Evolutionary conservation across 495 filamentous ascomycete genomes (phyloP).

Genomic region (Penicillium verhagenii): DNA sequence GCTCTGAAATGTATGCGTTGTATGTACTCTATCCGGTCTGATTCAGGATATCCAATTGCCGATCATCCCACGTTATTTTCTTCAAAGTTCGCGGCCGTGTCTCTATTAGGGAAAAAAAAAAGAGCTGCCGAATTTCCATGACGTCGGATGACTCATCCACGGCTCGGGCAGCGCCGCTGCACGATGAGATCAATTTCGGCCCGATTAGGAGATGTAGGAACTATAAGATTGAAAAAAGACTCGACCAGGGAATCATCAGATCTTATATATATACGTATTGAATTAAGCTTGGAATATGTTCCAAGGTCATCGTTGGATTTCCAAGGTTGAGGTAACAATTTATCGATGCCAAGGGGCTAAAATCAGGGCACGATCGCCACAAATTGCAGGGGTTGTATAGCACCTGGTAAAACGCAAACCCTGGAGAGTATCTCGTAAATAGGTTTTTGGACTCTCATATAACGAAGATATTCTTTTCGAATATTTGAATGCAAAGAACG

Average conservation of each 20-base stretch:
- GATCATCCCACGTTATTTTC: slow-evolving; percentile 15
- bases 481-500: too few species aligned
- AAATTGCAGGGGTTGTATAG: neutral
- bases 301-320: neutral
- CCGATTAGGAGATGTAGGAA: neutral
- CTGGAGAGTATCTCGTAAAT: too few species aligned
- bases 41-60: slow-evolving; percentile 11
- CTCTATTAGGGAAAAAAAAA: slow-evolving; percentile 12
- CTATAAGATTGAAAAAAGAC: neutral
- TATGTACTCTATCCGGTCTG: neutral
- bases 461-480: too few species aligned
- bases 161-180: neutral
- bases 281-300: too few species aligned
- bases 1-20: neutral
- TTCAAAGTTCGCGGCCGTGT: slow-evolving; percentile 1
- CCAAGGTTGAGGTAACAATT: neutral
- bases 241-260: neutral
- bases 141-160: slow-evolving; percentile 36
- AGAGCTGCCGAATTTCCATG: slow-evolving; percentile 15
- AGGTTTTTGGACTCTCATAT: too few species aligned
- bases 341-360: neutral
- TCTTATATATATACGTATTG: too few species aligned
- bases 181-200: slow-evolving; percentile 1
- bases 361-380: neutral
- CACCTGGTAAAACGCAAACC: too few species aligned